These are phyloP conservation scores for Opeltia flavorubescens DNA, from an alignment of 495 filamentous ascomycete genomes.

Conservation along the genomic window DNA sequence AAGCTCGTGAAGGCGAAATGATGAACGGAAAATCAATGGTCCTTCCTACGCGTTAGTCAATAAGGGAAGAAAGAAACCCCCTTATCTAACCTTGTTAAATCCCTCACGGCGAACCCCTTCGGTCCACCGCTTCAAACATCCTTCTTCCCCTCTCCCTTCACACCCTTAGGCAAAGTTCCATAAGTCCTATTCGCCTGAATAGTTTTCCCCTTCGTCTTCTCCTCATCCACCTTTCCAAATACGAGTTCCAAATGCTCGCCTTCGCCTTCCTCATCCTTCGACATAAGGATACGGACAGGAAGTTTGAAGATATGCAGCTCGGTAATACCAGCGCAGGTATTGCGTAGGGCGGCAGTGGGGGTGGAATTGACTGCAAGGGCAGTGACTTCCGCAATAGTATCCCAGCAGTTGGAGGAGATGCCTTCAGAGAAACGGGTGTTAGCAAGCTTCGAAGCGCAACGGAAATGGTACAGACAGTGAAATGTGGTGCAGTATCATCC, in stretches of 20 bases:
- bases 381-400: conserved; percentile 13
- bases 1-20: no score
- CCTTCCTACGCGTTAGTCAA: no score
- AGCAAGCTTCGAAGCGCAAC: no score
- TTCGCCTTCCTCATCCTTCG: conserved; percentile 7
- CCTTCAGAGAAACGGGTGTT: conserved; percentile 4
- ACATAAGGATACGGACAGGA: conserved; percentile 7
- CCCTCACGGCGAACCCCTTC: no score
- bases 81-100: no score
- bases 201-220: not conserved
- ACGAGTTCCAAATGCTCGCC: conserved; percentile 13
- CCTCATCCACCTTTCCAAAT: conserved; percentile 7
- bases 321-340: conserved; percentile 13
- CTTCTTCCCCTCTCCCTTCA: not conserved
- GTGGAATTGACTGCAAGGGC: conserved; percentile 12
- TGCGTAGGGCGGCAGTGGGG: conserved; percentile 8
- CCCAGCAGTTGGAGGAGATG: conserved; percentile 12
- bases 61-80: no score
- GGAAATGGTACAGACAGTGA: no score
- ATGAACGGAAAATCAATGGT: no score
- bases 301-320: conserved; percentile 11
- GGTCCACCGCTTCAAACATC: not conserved
- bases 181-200: conserved; percentile 11
- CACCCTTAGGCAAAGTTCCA: conserved; percentile 8
- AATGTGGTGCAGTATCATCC: no score